Evolutionary conservation across 192 early-diverging fungal species (phyloP).

Genomic region (Podila epicladia): DNA sequence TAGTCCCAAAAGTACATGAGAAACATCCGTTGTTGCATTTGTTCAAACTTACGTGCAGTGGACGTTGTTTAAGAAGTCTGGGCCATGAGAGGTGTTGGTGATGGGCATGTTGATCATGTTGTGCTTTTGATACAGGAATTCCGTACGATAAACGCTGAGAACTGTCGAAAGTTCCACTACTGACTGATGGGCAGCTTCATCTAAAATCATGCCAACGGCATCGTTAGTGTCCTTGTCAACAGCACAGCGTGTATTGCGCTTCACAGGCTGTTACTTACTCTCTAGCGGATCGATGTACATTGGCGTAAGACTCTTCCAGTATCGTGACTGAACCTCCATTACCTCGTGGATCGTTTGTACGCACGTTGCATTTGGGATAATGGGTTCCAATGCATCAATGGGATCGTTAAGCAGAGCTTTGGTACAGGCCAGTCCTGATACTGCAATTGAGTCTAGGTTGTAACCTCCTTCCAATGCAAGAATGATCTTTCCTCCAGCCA

Average conservation of each 20-base stretch:
- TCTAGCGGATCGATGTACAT: conserved; percentile 34
- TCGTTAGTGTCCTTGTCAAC: neutral
- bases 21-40: too few species aligned
- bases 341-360: conserved; percentile 60
- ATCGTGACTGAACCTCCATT: conserved; percentile 53
- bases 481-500: conserved; percentile 79
- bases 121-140: conserved; percentile 39
- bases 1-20: too few species aligned
- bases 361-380: conserved; percentile 54
- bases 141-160: conserved; percentile 36
- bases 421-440: conserved; percentile 81
- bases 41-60: conserved; percentile 44
- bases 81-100: conserved; percentile 22
- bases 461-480: conserved; percentile 92
- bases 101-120: conserved; percentile 49
- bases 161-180: conserved; percentile 33
- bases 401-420: conserved; percentile 74
- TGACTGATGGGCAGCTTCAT: conserved; percentile 2
- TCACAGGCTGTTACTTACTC: conserved; percentile 19
- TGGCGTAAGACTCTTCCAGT: conserved; percentile 57
- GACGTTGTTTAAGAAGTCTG: conserved; percentile 35
- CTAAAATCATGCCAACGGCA: conserved; percentile 2
- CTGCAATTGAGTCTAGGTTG: conserved; percentile 77
- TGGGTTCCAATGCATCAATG: conserved; percentile 44
- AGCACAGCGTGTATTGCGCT: neutral